A percentile compares a stretch with the other conserved stretches of the same genome.
Evolutionary conservation across 2,329 filamentous ascomycete genomes (phyloP).

Genomic region (Exophiala sideris): DNA sequence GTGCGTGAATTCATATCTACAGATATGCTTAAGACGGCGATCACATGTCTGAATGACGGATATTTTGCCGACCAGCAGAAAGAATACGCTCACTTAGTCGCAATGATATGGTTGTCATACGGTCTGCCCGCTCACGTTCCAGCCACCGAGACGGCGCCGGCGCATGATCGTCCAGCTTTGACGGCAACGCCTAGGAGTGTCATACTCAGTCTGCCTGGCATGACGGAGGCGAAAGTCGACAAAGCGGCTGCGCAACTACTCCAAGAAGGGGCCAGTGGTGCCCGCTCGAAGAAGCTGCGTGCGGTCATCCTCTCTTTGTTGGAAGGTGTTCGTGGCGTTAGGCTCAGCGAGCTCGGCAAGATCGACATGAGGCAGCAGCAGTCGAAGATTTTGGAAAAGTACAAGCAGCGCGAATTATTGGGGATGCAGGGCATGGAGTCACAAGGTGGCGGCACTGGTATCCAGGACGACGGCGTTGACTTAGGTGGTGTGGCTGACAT

Average conservation of each 20-base stretch:
- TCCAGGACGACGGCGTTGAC: constrained; percentile 49
- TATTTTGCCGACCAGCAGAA: constrained; percentile 97
- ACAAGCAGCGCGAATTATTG: constrained; percentile 28
- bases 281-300: constrained; percentile 70
- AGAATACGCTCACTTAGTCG: constrained; percentile 83
- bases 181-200: constrained; percentile 71
- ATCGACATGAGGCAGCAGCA: constrained; percentile 46
- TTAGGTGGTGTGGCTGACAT: constrained; percentile 53
- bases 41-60: constrained; percentile 85
- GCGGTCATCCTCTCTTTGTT: constrained; percentile 79
- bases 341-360: constrained; percentile 89
- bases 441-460: constrained; percentile 41
- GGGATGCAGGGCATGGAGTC: constrained; percentile 25
- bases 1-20: constrained; percentile 87
- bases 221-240: constrained; percentile 66
- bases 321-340: constrained; percentile 81
- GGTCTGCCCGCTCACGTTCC: constrained; percentile 37
- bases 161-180: constrained; percentile 38
- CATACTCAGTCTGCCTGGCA: constrained; percentile 74
- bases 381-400: constrained; percentile 27
- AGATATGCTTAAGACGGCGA: constrained; percentile 84
- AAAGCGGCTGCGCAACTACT: constrained; percentile 60
- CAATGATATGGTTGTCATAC: constrained; percentile 77
- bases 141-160: constrained; percentile 19
- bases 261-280: constrained; percentile 48